Conservation (phyloP, 2,329 filamentous ascomycete genomes). For the Fusarium ramigenum region DNA sequence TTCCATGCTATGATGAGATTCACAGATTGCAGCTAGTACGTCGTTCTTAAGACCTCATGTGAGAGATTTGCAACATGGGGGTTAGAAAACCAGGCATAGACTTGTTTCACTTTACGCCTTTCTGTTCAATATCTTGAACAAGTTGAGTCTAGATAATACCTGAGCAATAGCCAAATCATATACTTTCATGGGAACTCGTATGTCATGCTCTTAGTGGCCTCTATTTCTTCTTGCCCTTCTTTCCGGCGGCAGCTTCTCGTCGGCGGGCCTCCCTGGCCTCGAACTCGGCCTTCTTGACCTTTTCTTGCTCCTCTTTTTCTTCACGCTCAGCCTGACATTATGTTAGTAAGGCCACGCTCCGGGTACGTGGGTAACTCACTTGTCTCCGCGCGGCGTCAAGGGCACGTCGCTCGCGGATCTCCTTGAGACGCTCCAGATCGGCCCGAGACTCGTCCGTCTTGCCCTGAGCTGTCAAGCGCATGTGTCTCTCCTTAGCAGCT, state of each 20-base stretch:
- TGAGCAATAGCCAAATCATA: not conserved
- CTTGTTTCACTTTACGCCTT: not conserved
- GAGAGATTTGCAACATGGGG: not conserved
- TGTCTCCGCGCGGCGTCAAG: constrained; percentile 84
- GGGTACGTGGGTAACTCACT: constrained; percentile 55
- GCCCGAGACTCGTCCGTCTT: constrained; percentile 96
- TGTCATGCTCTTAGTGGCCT: not conserved
- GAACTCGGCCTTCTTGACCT: constrained; percentile 59
- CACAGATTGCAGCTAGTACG: not conserved
- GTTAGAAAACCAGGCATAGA: not conserved
- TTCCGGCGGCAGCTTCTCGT: constrained; percentile 59
- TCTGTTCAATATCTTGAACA: not conserved
- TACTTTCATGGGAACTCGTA: constrained; percentile 1
- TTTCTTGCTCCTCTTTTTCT: constrained; percentile 63
- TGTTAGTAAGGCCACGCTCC: constrained; percentile 32
- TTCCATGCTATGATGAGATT: too few relatives aligned
- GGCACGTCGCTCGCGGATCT: constrained; percentile 87
- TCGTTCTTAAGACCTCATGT: not conserved
- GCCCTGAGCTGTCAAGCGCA: constrained; percentile 90
- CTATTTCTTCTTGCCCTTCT: constrained; percentile 61
- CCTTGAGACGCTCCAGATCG: constrained; percentile 82
- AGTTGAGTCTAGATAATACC: not conserved
- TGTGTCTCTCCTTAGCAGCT: constrained; percentile 88
- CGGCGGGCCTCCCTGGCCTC: constrained; percentile 64
- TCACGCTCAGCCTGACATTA: constrained; percentile 64